A percentile compares a stretch with the other conserved stretches of the same genome.
These are phyloP conservation scores for Peniophora sp. DNA, from an alignment of 1,284 basidiomycete species.

Conservation along the genomic window DNA sequence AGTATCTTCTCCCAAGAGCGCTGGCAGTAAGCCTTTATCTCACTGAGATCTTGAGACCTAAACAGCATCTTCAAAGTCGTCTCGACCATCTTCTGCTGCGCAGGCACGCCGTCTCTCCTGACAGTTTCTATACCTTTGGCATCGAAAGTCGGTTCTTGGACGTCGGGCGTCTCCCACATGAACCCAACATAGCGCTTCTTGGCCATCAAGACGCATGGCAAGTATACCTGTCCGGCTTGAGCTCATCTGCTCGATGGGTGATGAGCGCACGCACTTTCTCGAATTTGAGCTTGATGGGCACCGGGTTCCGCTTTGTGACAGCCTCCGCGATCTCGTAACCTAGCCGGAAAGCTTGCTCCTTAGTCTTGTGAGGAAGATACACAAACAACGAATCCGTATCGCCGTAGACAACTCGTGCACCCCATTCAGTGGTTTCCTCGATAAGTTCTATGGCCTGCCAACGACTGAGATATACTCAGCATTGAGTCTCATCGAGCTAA, in stretches of 20 bases:
- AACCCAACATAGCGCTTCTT: conserved; percentile 98
- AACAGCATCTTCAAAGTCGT: conserved; percentile 88
- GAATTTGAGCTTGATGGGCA: conserved; percentile 93
- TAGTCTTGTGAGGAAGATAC: conserved; percentile 81
- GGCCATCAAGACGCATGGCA: conserved; percentile 88
- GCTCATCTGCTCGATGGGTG: not conserved
- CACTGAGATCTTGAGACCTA: conserved; percentile 79
- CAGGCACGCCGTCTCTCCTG: conserved; percentile 82
- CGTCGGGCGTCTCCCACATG: conserved; percentile 84
- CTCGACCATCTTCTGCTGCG: conserved; percentile 87
- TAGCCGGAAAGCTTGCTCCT: conserved; percentile 88
- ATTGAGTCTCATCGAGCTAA: conserved; percentile 19
- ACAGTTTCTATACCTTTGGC: conserved; percentile 99
- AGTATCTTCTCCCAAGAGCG: conserved; percentile 83
- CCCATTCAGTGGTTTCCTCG: conserved; percentile 77
- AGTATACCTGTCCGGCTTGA: conserved; percentile 62
- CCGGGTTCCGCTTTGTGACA: conserved; percentile 82
- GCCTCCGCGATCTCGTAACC: conserved; percentile 88
- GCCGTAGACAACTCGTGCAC: conserved; percentile 90
- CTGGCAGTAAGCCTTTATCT: conserved; percentile 85
- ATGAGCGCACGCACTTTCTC: conserved; percentile 65
- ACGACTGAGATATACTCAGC: not conserved
- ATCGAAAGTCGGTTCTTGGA: conserved; percentile 79
- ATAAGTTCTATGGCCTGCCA: conserved; percentile 80
- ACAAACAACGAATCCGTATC: conserved; percentile 97